phyloP scores from a whole-genome alignment of 2,329 filamentous ascomycete genomes.

The Fusarium verrucosum region DNA sequence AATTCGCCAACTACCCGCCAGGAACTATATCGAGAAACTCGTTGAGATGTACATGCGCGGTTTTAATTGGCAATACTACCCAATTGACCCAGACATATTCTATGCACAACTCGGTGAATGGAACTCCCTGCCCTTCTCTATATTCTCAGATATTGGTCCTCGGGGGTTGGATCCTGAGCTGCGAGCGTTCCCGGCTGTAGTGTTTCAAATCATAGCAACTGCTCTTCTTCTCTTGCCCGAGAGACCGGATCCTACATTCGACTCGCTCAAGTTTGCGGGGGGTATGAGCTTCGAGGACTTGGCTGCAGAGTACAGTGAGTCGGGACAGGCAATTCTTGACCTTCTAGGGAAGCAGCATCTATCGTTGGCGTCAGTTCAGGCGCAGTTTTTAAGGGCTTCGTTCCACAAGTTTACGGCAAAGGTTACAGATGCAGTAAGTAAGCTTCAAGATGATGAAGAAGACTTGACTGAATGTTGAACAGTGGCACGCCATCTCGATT shows the following conservation, averaged over 20 bases:
- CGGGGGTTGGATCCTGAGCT: conserved; percentile 61
- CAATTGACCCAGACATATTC: conserved; percentile 64
- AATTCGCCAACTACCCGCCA: conserved; percentile 66
- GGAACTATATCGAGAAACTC: conserved; percentile 63
- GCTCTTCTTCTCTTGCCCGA: conserved; percentile 63
- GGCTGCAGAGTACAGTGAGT: conserved; percentile 68
- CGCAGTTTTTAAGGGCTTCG: conserved; percentile 64
- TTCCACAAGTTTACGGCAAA: conserved; percentile 68
- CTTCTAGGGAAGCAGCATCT: conserved; percentile 67
- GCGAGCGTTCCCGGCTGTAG: conserved; percentile 65
- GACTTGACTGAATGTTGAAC: not conserved
- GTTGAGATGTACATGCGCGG: conserved; percentile 64
- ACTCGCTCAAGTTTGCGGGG: conserved; percentile 66
- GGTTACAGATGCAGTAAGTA: conserved; percentile 63
- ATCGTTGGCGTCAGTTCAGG: conserved; percentile 64
- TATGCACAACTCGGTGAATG: conserved; percentile 62
- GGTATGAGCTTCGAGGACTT: conserved; percentile 70
- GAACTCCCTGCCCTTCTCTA: conserved; percentile 62
- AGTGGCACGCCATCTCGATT: conserved; percentile 66
- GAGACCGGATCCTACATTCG: conserved; percentile 59
- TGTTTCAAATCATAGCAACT: conserved; percentile 67
- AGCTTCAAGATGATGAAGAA: not conserved
- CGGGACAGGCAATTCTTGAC: conserved; percentile 61
- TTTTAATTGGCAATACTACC: conserved; percentile 68
- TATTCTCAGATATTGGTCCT: conserved; percentile 60